Base-by-base conservation (phyloP, 345 rosid genomes). In the Eucalyptus tenuipes region DNA sequence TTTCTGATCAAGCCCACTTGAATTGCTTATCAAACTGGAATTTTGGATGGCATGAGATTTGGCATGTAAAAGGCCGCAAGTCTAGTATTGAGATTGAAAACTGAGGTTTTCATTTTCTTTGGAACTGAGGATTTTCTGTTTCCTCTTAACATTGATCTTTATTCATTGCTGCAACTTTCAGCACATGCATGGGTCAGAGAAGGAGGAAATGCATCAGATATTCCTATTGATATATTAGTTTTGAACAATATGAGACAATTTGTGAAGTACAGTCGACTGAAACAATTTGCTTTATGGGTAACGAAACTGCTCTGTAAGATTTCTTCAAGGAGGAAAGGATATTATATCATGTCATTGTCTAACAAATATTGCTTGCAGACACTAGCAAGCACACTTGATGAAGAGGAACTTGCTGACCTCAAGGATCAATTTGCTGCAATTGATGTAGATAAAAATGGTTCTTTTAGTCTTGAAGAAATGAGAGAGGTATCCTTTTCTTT, bases 121-220 rank as follows among this genome's bases (percentile, higher is more conserved):
- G n/a, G n/a, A n/a, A n/a, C n/a, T n/a, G n/a, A n/a, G n/a, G n/a
- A n/a, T n/a, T n/a, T n/a, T n/a, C n/a, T n/a, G n/a, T n/a, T n/a
- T n/a, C n/a, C n/a, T n/a, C n/a, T n/a, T n/a, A n/a, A n/a, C n/a
- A n/a, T n/a, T n/a, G n/a, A n/a, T n/a, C n/a, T n/a, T n/a, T n/a
- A n/a, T n/a, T n/a, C n/a, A n/a, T n/a, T n/a, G n/a, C n/a, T n/a
- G n/a, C n/a, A n/a, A n/a, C n/a, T n/a, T n/a, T n/a, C n/a, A n/a
- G n/a, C n/a, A n/a, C n/a, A n/a, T n/a, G n/a, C n/a, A n/a, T 98
- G 99, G 99, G 99, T 97, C 85, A 95, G 99, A 94, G 99, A 98
- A 94, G 99, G 99, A 89, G 99, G 99, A 91, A 91, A 89, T 82
- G 99, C 99, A 84, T 93, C 99, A 42, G 99, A 98, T 91, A 98